phyloP scores from a whole-genome alignment of 495 filamentous ascomycete genomes.

The Cercophora samala region DNA sequence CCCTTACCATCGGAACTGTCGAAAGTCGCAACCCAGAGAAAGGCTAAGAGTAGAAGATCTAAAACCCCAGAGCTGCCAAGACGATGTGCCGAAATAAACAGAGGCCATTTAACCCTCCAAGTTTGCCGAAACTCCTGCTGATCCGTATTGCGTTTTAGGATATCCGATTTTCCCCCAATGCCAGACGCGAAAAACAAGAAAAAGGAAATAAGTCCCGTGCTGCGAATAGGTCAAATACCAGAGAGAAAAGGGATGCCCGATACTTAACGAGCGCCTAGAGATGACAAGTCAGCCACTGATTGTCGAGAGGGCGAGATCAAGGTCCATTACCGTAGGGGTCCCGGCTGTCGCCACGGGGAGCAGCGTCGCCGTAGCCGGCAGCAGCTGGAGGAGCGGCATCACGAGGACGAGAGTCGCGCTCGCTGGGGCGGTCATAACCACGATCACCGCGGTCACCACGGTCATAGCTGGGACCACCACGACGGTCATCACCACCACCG shows the following conservation, averaged over 20 bases:
- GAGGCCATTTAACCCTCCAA: conserved; percentile 34
- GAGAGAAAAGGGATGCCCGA: conserved; percentile 2
- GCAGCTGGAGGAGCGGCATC: conserved; percentile 47
- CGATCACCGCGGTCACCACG: conserved; percentile 56
- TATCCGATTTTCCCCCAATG: conserved; percentile 39
- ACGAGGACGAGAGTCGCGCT: conserved; percentile 47
- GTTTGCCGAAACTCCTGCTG: conserved; percentile 40
- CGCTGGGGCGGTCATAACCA: conserved; percentile 50
- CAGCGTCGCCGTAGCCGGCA: conserved; percentile 54
- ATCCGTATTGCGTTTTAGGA: conserved; percentile 33
- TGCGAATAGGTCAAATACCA: conserved; percentile 23
- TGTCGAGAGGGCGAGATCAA: neutral
- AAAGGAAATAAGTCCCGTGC: conserved; percentile 29
- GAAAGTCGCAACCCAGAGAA: conserved; percentile 33
- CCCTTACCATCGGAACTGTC: conserved; percentile 29
- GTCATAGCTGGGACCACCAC: conserved; percentile 51
- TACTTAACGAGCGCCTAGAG: conserved; percentile 22
- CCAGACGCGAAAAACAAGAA: conserved; percentile 30
- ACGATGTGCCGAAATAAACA: conserved; percentile 32
- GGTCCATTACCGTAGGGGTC: conserved; percentile 38
- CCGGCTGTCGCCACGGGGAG: conserved; percentile 59
- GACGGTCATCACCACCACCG: conserved; percentile 48
- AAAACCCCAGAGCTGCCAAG: conserved; percentile 15
- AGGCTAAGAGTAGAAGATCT: conserved; percentile 26
- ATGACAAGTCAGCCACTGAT: neutral